phyloP scores from a whole-genome alignment of 1,284 basidiomycete species.

The Meripilus lineatus region DNA sequence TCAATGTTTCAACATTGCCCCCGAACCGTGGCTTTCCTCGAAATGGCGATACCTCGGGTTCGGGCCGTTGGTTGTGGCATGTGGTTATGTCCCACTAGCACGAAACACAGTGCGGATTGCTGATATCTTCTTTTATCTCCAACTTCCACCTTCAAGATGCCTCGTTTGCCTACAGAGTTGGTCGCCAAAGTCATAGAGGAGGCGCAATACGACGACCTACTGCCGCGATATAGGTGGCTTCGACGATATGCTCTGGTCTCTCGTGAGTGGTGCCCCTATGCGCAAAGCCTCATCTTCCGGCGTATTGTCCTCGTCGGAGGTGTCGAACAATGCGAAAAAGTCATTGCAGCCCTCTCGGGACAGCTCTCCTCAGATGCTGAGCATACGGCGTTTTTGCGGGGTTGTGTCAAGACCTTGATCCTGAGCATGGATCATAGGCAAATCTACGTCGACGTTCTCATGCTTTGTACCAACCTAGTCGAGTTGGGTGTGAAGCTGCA shows the following conservation, averaged over 20 bases:
- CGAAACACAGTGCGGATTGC: too few species aligned
- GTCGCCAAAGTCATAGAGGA: conserved; percentile 8
- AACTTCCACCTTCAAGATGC: neutral
- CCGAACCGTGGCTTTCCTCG: too few species aligned
- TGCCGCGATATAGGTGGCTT: conserved; percentile 31
- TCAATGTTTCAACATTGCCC: too few species aligned
- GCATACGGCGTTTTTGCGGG: neutral
- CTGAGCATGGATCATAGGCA: conserved; percentile 15
- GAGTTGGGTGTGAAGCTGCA: conserved; percentile 8
- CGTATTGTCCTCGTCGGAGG: conserved; percentile 40
- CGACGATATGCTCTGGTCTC: conserved; percentile 51
- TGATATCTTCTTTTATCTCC: too few species aligned
- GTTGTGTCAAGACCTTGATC: conserved; percentile 8
- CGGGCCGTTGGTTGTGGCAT: too few species aligned
- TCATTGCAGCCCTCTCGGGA: neutral
- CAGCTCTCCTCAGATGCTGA: conserved; percentile 5
- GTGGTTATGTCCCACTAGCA: too few species aligned
- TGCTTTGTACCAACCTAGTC: conserved; percentile 9
- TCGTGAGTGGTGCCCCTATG: conserved; percentile 48
- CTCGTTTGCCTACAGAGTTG: conserved; percentile 12
- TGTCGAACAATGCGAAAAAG: conserved; percentile 10
- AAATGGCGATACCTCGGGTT: too few species aligned
- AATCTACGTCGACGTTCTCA: conserved; percentile 11
- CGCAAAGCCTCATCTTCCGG: conserved; percentile 57
- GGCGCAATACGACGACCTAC: conserved; percentile 14